These are phyloP conservation scores for Fomitopsis betulina DNA, from an alignment of 1,284 basidiomycete species.

Conservation along the genomic window DNA sequence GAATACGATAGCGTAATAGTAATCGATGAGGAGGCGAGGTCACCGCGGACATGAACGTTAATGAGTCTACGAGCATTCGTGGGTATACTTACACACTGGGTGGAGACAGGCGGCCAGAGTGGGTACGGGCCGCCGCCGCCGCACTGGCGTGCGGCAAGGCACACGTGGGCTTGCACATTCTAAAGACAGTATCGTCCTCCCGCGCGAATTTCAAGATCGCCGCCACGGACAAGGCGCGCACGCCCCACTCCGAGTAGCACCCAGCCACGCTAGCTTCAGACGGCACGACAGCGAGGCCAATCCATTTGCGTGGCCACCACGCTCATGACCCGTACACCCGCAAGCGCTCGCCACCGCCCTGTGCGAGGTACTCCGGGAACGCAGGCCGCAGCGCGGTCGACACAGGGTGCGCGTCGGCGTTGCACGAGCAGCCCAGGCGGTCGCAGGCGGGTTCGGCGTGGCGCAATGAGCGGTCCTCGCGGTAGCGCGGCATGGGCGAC, in stretches of 20 bases:
- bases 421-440: constrained; percentile 6
- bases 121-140: too few relatives aligned
- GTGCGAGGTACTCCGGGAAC: constrained; percentile 7
- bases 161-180: too few relatives aligned
- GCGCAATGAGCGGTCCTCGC: constrained; percentile 1
- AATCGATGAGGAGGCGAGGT: not conserved
- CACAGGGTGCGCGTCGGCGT: constrained; percentile 1
- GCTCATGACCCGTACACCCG: not conserved
- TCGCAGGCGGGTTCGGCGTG: constrained; percentile 1
- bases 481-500: constrained; percentile 3
- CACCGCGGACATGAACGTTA: not conserved
- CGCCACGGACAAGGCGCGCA: not conserved
- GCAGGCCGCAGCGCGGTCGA: constrained; percentile 11
- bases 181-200: too few relatives aligned
- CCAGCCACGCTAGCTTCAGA: not conserved
- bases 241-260: not conserved
- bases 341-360: not conserved
- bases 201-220: not conserved
- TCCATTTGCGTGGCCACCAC: not conserved
- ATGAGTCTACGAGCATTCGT: not conserved
- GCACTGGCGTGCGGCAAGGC: too few relatives aligned
- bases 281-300: not conserved
- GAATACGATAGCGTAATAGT: not conserved
- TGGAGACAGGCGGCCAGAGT: too few relatives aligned
- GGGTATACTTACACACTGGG: too few relatives aligned